Evolutionary conservation across 2,329 filamentous ascomycete genomes (phyloP), one percentile per base, ranked within the genome.

Genomic region (Colletotrichum eleusines): DNA sequence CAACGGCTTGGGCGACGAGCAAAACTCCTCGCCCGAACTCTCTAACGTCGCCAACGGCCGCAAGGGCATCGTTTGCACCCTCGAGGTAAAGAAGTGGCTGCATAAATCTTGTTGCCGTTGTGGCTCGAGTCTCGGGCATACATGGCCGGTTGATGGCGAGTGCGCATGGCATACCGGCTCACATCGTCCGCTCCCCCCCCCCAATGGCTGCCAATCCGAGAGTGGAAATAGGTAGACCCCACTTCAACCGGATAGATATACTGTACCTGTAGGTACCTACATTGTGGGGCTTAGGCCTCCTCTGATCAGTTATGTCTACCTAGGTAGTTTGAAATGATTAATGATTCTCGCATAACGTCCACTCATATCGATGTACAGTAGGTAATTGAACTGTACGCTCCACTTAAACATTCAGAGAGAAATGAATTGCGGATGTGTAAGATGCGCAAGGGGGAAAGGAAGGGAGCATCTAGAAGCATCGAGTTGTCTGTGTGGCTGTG

Each of bases 401-500:
- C n/a, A n/a, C 14, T 28, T 51, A 23, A 16, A 8, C 6, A 2
- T 51, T 18, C 26, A 14, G 48, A 18, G 28, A 33, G 18, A 18
- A 53, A 54, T 14, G 28, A 28, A 20, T n/a, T 33, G 40, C 16
- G 20, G 28, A 48, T 61, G n/a, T 50, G 3, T 16, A 50, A 20
- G 44, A 23, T 23, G 44, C 44, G 44, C 9, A 46, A 46, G n/a
- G 44, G 20, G 20, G 5, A 46, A 9, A 9, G n/a, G 5, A 46
- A 9, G 20, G n/a, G 5, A 20, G 20, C 42, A 46, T 46, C 42
- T 46, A 46, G 23, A 40, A 26, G 63, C 50, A 16, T 7, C 20
- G 42, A 53, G 31, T 28, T 33, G 1, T 2, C 14, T 23, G 18
- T 48, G 67, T 70, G 67, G 67, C 67, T 62, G 55, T 46, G 35